A percentile compares a stretch with the other conserved stretches of the same genome.
Evolutionary conservation across 23 red algal genomes (phyloP).

Genomic region (Agarophyton chilense): DNA sequence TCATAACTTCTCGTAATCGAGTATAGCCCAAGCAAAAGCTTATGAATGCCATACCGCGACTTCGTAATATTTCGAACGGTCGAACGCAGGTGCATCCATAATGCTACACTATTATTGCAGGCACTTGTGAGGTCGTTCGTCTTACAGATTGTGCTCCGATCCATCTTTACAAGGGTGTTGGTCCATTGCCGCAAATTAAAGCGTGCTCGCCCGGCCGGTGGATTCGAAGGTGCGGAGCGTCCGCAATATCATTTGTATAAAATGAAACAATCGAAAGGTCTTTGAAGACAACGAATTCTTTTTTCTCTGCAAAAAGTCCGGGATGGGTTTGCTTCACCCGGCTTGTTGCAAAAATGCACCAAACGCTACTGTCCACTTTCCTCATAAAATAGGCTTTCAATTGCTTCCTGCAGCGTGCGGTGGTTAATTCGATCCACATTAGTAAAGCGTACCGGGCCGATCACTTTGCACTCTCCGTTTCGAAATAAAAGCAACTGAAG

Average conservation of each 20-base stretch:
- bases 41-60: too few species aligned
- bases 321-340: background rate
- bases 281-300: constrained; percentile 20
- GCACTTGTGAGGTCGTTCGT: background rate
- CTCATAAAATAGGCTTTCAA: too few species aligned
- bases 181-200: background rate
- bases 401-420: too few species aligned
- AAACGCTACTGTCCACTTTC: too few species aligned
- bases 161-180: background rate
- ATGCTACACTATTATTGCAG: background rate
- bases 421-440: too few species aligned
- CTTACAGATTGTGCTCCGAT: background rate
- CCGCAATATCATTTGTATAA: background rate
- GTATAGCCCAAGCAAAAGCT: too few species aligned
- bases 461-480: too few species aligned
- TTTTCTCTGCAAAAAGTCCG: background rate
- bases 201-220: background rate
- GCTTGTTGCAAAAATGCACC: background rate
- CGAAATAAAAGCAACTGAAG: too few species aligned
- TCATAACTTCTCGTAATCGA: too few species aligned
- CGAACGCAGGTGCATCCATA: too few species aligned
- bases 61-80: too few species aligned
- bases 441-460: too few species aligned
- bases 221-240: background rate
- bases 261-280: background rate